Evolutionary conservation across 2,329 filamentous ascomycete species (phyloP), one percentile per base, ranked within the genome.

Genomic region (Trichoderma koningii): DNA sequence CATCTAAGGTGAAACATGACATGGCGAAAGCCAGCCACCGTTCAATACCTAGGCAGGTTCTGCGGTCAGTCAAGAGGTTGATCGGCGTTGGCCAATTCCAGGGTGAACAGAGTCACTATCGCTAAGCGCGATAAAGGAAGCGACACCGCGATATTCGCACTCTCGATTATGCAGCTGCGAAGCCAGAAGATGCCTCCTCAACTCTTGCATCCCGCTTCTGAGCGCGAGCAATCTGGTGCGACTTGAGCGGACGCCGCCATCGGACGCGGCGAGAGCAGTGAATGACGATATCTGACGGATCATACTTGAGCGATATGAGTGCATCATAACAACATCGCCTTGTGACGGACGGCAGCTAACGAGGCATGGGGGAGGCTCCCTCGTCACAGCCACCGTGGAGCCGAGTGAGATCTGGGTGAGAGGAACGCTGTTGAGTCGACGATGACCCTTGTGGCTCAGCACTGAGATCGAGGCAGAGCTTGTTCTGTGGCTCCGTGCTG

Each of bases 391-490:
- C 59, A 45, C 38, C 50, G 50, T 53, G 50, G 26, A 62, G 26
- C 19, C 41, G 50, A 34, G 38, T 52, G 59, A 62, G 59, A 62
- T 53, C 38, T 34, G 59, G 23, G 26, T 55, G 45, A 45, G 30
- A 63, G 41, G 7, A 42, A 26, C 23, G 50, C 15, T 38, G 38
- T 47, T 23, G 59, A 63, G 17, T 21, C 26, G 41, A 52, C 59
- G 26, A 55, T 63, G 50, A 23, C 41, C 59, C 48, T 53, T 63
- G 59, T 63, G 59, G 59, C 59, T 63, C 41, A 63, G 59, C 59
- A 55, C 38, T 26, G 41, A 26, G 38, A 38, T 30, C 38, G 48
- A n/a, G 41, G 50, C 28, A 55, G 59, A 12, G 50, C 26, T 55
- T 41, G 23, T 63, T 52, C 7, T 52, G 55, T 59, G 47, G 47